These are phyloP conservation scores for Stachybotrys chlorohalonatus DNA, from an alignment of 2,329 filamentous ascomycete genomes.

Conservation along the genomic window DNA sequence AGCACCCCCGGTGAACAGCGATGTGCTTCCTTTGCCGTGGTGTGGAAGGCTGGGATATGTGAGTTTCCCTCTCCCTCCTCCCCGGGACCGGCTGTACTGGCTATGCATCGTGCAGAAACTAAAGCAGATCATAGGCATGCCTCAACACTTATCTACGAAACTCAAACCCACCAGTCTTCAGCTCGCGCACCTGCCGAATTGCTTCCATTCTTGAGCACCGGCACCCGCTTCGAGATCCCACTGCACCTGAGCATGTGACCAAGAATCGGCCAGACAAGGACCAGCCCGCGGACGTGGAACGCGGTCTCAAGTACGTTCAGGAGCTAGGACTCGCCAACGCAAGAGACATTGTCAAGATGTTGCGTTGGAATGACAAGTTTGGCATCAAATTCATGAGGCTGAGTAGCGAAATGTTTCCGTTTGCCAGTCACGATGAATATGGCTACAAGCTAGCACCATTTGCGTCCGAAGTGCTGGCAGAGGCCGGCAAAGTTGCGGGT, in stretches of 20 bases:
- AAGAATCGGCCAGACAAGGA: conserved; percentile 79
- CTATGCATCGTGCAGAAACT: conserved; percentile 3
- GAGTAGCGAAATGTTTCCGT: conserved; percentile 95
- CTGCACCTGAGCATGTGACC: conserved; percentile 67
- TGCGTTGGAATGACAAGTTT: conserved; percentile 87
- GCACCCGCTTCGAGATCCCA: conserved; percentile 68
- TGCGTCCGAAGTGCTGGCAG: conserved; percentile 65
- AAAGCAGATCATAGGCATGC: conserved; percentile 51
- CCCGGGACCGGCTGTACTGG: not conserved
- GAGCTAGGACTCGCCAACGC: conserved; percentile 73
- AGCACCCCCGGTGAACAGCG: conserved; percentile 72
- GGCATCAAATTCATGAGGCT: conserved; percentile 87
- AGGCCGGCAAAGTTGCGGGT: conserved; percentile 67
- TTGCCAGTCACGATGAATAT: conserved; percentile 79
- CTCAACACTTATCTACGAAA: conserved; percentile 84
- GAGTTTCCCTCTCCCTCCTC: conserved; percentile 19
- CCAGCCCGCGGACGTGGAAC: conserved; percentile 54
- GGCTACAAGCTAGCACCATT: conserved; percentile 82
- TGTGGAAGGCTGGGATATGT: conserved; percentile 85
- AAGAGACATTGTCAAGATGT: conserved; percentile 73
- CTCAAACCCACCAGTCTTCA: conserved; percentile 77
- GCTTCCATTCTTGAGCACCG: conserved; percentile 84
- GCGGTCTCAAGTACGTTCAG: conserved; percentile 67
- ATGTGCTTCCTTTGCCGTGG: conserved; percentile 80
- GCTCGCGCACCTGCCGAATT: conserved; percentile 84